Conservation (phyloP, 1,284 basidiomycete species). For the Cryptococcus sp. region DNA sequence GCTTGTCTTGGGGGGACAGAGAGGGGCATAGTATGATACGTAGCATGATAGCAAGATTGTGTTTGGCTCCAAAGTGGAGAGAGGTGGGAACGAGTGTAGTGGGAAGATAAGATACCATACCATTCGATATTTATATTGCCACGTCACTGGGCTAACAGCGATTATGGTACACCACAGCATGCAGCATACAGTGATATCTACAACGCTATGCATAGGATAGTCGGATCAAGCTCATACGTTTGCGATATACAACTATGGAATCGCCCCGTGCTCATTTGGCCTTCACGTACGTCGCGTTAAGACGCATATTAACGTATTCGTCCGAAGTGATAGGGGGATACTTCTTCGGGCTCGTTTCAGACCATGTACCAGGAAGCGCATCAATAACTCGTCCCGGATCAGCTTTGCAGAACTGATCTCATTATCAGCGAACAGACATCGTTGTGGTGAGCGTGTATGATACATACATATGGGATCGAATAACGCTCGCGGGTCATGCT, state of each 20-base stretch:
- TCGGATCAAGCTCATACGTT: background rate
- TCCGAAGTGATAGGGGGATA: constrained; percentile 58
- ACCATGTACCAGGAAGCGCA: constrained; percentile 61
- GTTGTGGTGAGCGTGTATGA: background rate
- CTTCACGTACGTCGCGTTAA: constrained; percentile 34
- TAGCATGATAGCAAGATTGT: background rate
- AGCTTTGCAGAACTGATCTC: constrained; percentile 56
- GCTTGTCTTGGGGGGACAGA: background rate
- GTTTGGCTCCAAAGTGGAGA: background rate
- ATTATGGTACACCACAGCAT: background rate
- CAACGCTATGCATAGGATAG: background rate
- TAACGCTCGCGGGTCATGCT: constrained; percentile 59
- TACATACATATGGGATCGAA: constrained; percentile 62
- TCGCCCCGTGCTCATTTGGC: background rate
- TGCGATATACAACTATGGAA: constrained; percentile 3
- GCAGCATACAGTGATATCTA: background rate
- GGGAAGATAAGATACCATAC: background rate
- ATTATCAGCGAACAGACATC: background rate
- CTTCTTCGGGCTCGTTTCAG: constrained; percentile 53
- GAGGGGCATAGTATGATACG: background rate
- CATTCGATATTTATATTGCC: background rate
- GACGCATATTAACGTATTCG: constrained; percentile 45
- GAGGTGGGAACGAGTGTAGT: background rate
- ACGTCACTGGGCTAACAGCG: background rate
- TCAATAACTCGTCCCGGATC: constrained; percentile 56